phyloP scores from a whole-genome alignment of 306 rosid species.

The Arachis stenosperma region DNA sequence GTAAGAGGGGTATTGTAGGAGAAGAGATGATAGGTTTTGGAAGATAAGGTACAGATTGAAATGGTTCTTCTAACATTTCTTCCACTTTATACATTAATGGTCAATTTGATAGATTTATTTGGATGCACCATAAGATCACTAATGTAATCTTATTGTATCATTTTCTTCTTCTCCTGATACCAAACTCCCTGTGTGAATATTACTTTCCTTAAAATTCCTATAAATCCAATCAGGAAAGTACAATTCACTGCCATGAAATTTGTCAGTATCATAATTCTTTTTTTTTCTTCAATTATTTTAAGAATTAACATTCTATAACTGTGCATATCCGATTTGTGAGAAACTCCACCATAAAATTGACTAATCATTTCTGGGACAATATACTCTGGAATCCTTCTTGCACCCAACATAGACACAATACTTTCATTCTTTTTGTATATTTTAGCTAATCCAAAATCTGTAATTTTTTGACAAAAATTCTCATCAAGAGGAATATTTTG shows the following conservation, averaged over 20 bases:
- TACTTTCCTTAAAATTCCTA: neutral
- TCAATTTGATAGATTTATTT: neutral
- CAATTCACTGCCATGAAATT: constrained; percentile 26
- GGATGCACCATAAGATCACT: neutral
- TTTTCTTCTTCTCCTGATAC: constrained; percentile 27
- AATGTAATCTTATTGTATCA: neutral
- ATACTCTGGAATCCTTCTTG: constrained; percentile 36
- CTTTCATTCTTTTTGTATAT: too few species aligned
- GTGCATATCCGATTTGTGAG: constrained; percentile 44
- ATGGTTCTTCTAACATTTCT: neutral
- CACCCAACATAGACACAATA: too few species aligned
- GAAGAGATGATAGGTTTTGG: neutral
- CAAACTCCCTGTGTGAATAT: neutral
- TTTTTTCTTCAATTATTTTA: neutral
- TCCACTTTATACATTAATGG: neutral
- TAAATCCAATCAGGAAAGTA: neutral
- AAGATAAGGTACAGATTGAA: neutral
- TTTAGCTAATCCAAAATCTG: too few species aligned
- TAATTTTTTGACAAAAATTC: too few species aligned
- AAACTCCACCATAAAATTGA: constrained; percentile 38
- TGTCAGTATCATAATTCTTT: constrained; percentile 20
- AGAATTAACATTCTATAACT: constrained; percentile 48
- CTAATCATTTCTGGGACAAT: constrained; percentile 45
- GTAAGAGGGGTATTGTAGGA: neutral
- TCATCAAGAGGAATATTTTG: too few species aligned